A percentile compares a stretch with the other conserved stretches of the same genome.
Conservation (phyloP, 768 basidiomycete species). For the Holtermanniella nyarrowii region DNA sequence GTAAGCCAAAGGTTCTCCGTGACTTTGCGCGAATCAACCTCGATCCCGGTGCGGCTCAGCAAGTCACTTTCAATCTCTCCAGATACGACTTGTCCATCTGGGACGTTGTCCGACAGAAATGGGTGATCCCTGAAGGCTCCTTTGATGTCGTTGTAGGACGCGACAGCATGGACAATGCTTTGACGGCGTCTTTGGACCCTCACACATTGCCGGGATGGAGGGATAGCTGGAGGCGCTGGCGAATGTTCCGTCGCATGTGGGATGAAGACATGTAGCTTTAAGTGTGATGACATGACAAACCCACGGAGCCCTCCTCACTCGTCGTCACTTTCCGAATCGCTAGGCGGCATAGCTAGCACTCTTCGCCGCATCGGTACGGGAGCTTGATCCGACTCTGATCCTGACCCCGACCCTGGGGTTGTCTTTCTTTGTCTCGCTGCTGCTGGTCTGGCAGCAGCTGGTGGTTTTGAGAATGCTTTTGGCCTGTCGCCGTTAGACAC, state of each 20-base stretch:
- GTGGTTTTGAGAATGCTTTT: neutral
- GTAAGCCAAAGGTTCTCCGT: slow-evolving; percentile 23
- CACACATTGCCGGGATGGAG: neutral
- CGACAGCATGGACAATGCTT: slow-evolving; percentile 21
- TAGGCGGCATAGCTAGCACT: neutral
- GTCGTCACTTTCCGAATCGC: neutral
- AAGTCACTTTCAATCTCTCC: slow-evolving; percentile 29
- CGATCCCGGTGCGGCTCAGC: slow-evolving; percentile 19
- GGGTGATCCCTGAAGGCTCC: slow-evolving; percentile 31
- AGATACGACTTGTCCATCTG: slow-evolving; percentile 37
- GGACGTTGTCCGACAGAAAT: slow-evolving; percentile 31
- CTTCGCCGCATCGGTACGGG: neutral
- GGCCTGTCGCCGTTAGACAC: too few species aligned
- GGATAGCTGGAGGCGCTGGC: neutral
- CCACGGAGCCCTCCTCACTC: neutral
- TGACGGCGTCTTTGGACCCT: slow-evolving; percentile 8
- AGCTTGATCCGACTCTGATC: neutral
- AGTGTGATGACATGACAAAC: neutral
- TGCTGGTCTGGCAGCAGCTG: neutral
- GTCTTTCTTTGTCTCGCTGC: neutral
- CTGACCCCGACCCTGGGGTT: neutral
- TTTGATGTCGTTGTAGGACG: slow-evolving; percentile 27
- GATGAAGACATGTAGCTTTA: too few species aligned
- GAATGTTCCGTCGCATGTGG: neutral
- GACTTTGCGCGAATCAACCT: slow-evolving; percentile 35